Conservation (phyloP, 2,329 filamentous ascomycete genomes). For the Neobulgaria alba region DNA sequence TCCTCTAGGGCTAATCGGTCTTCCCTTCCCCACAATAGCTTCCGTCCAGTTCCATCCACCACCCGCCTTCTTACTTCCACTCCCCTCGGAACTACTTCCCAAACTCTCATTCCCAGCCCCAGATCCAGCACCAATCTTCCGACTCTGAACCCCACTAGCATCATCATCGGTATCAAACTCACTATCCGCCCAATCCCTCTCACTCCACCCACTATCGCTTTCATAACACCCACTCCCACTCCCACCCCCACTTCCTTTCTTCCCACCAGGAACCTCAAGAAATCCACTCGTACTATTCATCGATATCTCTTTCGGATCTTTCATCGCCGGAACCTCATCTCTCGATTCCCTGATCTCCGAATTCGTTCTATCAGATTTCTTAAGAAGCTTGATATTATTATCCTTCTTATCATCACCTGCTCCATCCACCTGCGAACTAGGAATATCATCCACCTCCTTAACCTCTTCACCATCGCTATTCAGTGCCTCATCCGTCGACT, state of each 20-base stretch:
- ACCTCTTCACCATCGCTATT: constrained; percentile 60
- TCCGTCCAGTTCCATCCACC: constrained; percentile 45
- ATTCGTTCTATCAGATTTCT: constrained; percentile 33
- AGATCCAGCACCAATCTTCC: constrained; percentile 28
- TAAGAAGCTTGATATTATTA: constrained; percentile 15
- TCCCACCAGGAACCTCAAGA: constrained; percentile 1
- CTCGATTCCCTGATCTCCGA: constrained; percentile 40
- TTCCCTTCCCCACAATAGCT: constrained; percentile 41
- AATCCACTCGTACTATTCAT: constrained; percentile 12
- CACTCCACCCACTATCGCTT: constrained; percentile 45
- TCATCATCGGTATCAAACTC: constrained; percentile 37
- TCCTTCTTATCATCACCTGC: constrained; percentile 5
- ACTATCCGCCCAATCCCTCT: constrained; percentile 53
- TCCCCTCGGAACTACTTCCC: too few relatives aligned
- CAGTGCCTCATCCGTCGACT: constrained; percentile 46
- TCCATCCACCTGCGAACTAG: too few relatives aligned
- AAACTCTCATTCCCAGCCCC: too few relatives aligned
- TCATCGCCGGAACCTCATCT: constrained; percentile 28
- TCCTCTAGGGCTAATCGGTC: constrained; percentile 16
- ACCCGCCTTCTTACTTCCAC: constrained; percentile 11
- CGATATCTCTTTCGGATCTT: constrained; percentile 6
- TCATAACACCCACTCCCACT: neutral
- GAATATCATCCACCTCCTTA: constrained; percentile 28
- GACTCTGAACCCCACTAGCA: neutral
- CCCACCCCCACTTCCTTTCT: constrained; percentile 1